Conservation (phyloP, 495 filamentous ascomycete genomes). For the Annulohypoxylon bovei region DNA sequence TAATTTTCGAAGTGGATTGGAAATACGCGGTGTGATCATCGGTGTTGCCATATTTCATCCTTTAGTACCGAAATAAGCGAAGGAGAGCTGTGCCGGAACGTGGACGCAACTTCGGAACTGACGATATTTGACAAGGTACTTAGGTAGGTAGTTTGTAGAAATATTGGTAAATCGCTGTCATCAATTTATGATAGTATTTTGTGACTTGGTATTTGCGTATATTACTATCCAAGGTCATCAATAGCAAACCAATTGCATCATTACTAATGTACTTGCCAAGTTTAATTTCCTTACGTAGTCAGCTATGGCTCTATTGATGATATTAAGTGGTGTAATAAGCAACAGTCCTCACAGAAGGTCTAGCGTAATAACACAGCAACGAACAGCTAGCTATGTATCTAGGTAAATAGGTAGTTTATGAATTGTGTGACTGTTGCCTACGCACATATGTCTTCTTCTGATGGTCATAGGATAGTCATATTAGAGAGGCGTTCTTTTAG, state of each 20-base stretch:
- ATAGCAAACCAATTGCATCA: neutral
- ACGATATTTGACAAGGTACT: no score
- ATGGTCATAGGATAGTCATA: slow-evolving; percentile 9
- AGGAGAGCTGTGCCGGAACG: neutral
- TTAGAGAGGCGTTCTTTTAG: slow-evolving; percentile 12
- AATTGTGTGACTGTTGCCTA: slow-evolving; percentile 16
- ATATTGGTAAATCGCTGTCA: neutral
- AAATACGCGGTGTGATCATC: neutral
- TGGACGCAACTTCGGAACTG: neutral
- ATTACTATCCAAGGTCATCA: neutral
- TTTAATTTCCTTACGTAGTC: neutral
- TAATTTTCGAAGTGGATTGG: neutral
- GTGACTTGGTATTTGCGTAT: neutral
- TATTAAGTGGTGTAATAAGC: neutral
- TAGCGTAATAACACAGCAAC: neutral
- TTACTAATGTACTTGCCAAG: neutral
- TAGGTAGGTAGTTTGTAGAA: no score
- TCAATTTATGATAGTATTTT: neutral
- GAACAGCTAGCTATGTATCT: neutral
- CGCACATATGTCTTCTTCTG: neutral
- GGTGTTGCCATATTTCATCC: neutral
- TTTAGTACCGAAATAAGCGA: neutral
- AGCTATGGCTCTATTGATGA: neutral
- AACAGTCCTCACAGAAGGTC: neutral
- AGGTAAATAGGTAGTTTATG: no score